phyloP scores from a whole-genome alignment of 2,329 filamentous ascomycete species.

The Curvularia eragrostidis region DNA sequence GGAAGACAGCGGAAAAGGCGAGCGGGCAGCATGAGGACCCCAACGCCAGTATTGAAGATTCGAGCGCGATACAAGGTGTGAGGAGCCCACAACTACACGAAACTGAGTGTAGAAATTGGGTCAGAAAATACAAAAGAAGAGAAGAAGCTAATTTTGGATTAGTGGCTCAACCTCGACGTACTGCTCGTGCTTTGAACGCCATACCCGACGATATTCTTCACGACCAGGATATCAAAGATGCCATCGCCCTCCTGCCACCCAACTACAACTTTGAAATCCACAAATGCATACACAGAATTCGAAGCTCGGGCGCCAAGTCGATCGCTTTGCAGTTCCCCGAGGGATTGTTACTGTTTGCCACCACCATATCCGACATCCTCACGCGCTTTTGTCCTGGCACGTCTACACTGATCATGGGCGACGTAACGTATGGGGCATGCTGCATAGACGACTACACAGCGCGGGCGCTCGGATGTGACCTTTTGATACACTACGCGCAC shows the following conservation, averaged over 20 bases:
- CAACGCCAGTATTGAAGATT: conserved; percentile 63
- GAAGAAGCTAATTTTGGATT: conserved; percentile 15
- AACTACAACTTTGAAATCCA: conserved; percentile 99
- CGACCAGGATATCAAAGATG: conserved; percentile 83
- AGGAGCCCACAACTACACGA: conserved; percentile 22
- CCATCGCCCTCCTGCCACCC: conserved; percentile 83
- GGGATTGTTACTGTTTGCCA: conserved; percentile 91
- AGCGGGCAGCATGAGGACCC: conserved; percentile 53
- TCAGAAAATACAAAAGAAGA: too few species aligned
- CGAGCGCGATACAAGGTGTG: conserved; percentile 72
- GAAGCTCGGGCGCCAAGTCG: conserved; percentile 76
- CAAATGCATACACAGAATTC: conserved; percentile 95
- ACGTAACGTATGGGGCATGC: conserved; percentile 97
- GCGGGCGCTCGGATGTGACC: conserved; percentile 87
- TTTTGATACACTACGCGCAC: conserved; percentile 96
- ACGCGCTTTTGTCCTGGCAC: conserved; percentile 91
- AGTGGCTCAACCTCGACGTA: conserved; percentile 76
- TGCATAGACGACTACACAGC: conserved; percentile 99
- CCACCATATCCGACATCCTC: conserved; percentile 95
- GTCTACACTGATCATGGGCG: conserved; percentile 97
- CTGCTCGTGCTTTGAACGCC: conserved; percentile 84
- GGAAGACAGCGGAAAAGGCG: conserved; percentile 71
- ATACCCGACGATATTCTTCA: conserved; percentile 87
- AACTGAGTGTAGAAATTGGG: neutral
- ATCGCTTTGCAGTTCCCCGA: conserved; percentile 98